Conservation (phyloP, 78 protist genomes). For the Dictyostelium purpureum region DNA sequence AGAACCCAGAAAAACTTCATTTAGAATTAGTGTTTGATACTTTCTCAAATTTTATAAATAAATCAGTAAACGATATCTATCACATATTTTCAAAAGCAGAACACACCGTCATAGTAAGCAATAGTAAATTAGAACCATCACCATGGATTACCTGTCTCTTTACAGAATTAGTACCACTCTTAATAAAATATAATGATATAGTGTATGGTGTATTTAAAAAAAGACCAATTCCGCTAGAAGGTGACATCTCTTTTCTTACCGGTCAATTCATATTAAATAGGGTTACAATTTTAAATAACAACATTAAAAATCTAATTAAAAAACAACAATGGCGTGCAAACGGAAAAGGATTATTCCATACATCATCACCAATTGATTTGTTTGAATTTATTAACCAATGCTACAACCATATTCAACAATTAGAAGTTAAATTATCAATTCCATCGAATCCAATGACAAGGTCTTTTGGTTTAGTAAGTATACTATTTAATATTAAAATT, state of each 20-base stretch:
- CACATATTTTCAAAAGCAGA: slow-evolving; percentile 2
- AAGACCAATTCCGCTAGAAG: slow-evolving; percentile 33
- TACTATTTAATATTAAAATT: background rate
- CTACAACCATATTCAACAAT: slow-evolving; percentile 14
- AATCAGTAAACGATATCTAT: background rate
- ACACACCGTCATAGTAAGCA: slow-evolving; percentile 15
- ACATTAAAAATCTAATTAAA: slow-evolving; percentile 4
- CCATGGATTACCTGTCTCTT: slow-evolving; percentile 57
- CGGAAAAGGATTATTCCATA: slow-evolving; percentile 53
- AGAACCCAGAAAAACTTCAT: background rate
- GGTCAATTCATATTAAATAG: slow-evolving; percentile 62
- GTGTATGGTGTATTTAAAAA: background rate
- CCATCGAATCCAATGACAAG: background rate
- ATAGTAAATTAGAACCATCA: slow-evolving; percentile 14
- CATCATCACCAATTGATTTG: slow-evolving; percentile 43
- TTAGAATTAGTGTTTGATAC: slow-evolving; percentile 7
- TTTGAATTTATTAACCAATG: slow-evolving; percentile 31
- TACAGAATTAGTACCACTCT: slow-evolving; percentile 9
- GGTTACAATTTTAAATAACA: slow-evolving; percentile 1
- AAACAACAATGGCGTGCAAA: slow-evolving; percentile 44
- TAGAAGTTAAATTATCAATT: slow-evolving; percentile 16
- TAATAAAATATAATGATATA: slow-evolving; percentile 27
- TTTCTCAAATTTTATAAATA: slow-evolving; percentile 16
- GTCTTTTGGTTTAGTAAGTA: slow-evolving; percentile 59
- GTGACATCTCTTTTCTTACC: slow-evolving; percentile 32